Conservation (phyloP, 164 flowering plant genomes). For the Berberis vulgaris region DNA sequence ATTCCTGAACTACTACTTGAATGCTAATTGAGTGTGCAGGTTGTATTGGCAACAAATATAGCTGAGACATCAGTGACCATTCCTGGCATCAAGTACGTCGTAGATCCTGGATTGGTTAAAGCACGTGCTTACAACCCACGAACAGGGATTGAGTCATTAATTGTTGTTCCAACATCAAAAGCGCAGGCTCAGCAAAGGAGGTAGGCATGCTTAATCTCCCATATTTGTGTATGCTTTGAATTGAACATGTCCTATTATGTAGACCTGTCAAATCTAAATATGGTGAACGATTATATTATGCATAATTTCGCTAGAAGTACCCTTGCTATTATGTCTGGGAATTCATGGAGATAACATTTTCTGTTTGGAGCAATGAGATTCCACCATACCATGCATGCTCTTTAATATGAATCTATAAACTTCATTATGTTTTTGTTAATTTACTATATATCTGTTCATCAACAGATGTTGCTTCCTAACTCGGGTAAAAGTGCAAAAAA, state of each 20-base stretch:
- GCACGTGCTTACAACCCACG: conserved; percentile 67
- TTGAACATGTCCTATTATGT: too few species aligned
- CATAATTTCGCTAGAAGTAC: background rate
- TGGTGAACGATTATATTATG: too few species aligned
- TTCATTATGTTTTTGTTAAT: too few species aligned
- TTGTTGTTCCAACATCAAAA: conserved; percentile 68
- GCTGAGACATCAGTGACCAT: conserved; percentile 96
- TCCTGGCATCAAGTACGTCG: conserved; percentile 90
- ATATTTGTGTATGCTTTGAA: too few species aligned
- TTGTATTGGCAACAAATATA: conserved; percentile 90
- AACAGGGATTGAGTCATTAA: conserved; percentile 74
- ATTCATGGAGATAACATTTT: background rate
- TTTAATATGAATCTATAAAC: background rate
- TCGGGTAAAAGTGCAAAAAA: too few species aligned
- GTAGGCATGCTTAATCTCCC: conserved; percentile 19
- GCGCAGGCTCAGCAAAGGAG: conserved; percentile 97
- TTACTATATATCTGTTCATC: too few species aligned
- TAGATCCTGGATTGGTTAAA: conserved; percentile 96
- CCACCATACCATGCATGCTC: background rate
- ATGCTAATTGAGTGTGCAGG: conserved; percentile 26
- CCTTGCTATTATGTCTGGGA: background rate
- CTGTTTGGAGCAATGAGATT: background rate
- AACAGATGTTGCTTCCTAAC: too few species aligned
- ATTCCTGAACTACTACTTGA: background rate
- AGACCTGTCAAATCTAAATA: too few species aligned